Evolutionary conservation across 2,329 filamentous ascomycete species (phyloP), one percentile per base, ranked within the genome.

Genomic region (Phaeosphaeriaceae sp.): DNA sequence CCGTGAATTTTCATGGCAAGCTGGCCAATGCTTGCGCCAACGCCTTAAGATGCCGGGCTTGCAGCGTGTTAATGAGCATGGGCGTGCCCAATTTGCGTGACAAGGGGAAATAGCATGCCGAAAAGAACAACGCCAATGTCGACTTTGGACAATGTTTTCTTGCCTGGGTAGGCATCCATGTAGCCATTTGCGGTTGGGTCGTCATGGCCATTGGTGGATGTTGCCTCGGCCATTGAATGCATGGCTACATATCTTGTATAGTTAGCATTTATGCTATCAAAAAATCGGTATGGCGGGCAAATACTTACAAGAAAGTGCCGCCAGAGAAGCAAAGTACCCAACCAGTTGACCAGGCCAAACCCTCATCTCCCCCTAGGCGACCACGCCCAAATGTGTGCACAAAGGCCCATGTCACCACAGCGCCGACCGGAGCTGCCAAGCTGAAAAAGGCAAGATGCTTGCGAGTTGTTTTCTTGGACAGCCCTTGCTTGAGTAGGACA

Each of bases 261-360:
- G 46, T 74, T 54, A 69, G 63, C 48, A 26, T 38, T 15, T 29
- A 34, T n/a, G n/a, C 8, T 9, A 11, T 11, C 2, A 2, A 6
- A 4, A 9, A 12, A 17, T 9, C 13, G 28, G 16, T 41, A 8
- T 7, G 23, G 23, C 11, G n/a, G 8, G 5, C 46, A 9, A 30
- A 15, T n/a, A 80, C 89, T 83, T 77, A 97, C 88, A 99, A 75
- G 69, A 99, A 99, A 0, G 94, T 99, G 13, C 94, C 94, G 0
- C 89, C 94, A 0, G 91, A 96, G 70, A 99, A 99, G n/a, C 97
- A 78, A 7, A 99, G 78, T 35, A 97, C 77, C 80, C 96, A 90
- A 18, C 94, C 94, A 0, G 93, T 97, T 79, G 90, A 92, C 86
- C 91, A 97, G 63, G 87, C 84, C 48, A 89, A 85, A 16, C 81